Conservation (phyloP, 2,329 filamentous ascomycete genomes). For the Trichoderma semiorbis region DNA sequence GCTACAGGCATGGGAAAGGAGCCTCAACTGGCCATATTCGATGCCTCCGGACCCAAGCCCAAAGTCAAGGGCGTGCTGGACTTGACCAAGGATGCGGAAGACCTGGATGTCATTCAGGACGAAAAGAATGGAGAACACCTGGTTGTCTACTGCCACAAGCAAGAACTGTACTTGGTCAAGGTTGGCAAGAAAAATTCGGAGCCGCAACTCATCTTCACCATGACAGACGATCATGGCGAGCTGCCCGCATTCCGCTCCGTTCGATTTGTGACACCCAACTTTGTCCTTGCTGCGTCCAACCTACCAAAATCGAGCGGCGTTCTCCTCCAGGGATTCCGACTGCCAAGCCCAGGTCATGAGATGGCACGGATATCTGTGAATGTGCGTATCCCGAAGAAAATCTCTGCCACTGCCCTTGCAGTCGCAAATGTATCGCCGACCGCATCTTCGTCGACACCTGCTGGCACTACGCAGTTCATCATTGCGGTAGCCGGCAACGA, state of each 20-base stretch:
- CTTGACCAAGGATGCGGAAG: slow-evolving; percentile 57
- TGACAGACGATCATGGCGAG: slow-evolving; percentile 45
- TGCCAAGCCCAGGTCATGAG: slow-evolving; percentile 39
- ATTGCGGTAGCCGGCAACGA: slow-evolving; percentile 79
- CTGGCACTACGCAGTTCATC: slow-evolving; percentile 70
- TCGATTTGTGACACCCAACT: slow-evolving; percentile 56
- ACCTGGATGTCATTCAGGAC: slow-evolving; percentile 62
- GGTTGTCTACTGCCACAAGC: slow-evolving; percentile 74
- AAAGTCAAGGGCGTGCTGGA: slow-evolving; percentile 49
- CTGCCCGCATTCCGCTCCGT: slow-evolving; percentile 55
- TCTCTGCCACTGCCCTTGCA: slow-evolving; percentile 75
- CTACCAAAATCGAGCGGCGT: slow-evolving; percentile 56
- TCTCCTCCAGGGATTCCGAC: slow-evolving; percentile 54
- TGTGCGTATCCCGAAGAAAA: slow-evolving; percentile 59
- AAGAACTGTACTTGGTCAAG: slow-evolving; percentile 67
- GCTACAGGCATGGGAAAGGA: slow-evolving; percentile 74
- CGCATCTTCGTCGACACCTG: slow-evolving; percentile 45
- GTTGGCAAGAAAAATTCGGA: slow-evolving; percentile 49
- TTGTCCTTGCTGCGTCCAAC: slow-evolving; percentile 57
- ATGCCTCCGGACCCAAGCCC: slow-evolving; percentile 49
- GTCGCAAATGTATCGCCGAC: slow-evolving; percentile 64
- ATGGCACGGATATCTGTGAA: slow-evolving; percentile 50
- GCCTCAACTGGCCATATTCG: slow-evolving; percentile 77
- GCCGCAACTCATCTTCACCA: slow-evolving; percentile 54
- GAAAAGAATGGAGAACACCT: slow-evolving; percentile 58